These are phyloP conservation scores for Leccinum disarticulatum DNA, from an alignment of 768 basidiomycete genomes.

Conservation along the genomic window DNA sequence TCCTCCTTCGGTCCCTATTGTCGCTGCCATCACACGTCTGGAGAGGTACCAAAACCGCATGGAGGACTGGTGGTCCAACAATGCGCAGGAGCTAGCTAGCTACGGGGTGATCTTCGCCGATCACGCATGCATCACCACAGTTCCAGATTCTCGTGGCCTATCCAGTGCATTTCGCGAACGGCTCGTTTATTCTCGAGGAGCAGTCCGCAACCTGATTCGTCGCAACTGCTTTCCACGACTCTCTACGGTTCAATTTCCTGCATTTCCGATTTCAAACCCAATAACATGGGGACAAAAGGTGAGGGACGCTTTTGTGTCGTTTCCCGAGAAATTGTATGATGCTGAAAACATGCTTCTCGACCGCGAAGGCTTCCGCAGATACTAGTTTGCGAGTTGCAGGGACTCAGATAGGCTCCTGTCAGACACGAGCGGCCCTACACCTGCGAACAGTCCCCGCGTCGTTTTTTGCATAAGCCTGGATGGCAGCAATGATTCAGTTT, in stretches of 20 bases:
- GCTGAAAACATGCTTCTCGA: neutral
- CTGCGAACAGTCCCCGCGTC: neutral
- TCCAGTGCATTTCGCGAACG: slow-evolving; percentile 12
- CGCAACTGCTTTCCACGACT: slow-evolving; percentile 6
- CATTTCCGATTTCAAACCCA: neutral
- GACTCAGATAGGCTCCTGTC: neutral
- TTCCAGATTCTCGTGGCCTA: slow-evolving; percentile 8
- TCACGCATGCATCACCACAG: slow-evolving; percentile 23
- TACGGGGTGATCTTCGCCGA: slow-evolving; percentile 18
- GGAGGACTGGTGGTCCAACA: slow-evolving; percentile 26
- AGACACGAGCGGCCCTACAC: neutral
- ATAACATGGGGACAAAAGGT: slow-evolving; percentile 4
- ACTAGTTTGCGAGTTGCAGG: neutral
- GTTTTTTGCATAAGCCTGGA: neutral
- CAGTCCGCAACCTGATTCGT: slow-evolving; percentile 13
- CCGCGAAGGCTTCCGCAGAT: neutral
- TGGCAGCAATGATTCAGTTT: neutral
- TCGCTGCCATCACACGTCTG: slow-evolving; percentile 19
- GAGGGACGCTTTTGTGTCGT: neutral
- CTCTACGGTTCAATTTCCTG: slow-evolving; percentile 12
- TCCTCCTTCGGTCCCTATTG: slow-evolving; percentile 14
- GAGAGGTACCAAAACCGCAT: slow-evolving; percentile 21
- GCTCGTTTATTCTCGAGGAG: slow-evolving; percentile 10
- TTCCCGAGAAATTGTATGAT: neutral
- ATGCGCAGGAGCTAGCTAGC: slow-evolving; percentile 10